Evolutionary conservation across 345 rosid genomes (phyloP), one percentile per base, ranked within the genome.

Genomic region (Geranium rotundifolium): DNA sequence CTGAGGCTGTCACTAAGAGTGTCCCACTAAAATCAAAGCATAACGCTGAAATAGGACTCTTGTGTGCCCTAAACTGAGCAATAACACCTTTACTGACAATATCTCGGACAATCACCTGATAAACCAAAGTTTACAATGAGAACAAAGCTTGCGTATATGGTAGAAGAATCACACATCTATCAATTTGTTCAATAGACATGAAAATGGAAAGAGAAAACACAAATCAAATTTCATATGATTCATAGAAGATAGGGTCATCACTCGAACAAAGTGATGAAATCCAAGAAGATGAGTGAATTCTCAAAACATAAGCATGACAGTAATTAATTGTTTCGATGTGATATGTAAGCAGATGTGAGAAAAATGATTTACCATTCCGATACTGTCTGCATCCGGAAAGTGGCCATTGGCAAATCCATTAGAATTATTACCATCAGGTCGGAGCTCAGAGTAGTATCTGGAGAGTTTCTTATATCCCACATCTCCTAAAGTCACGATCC

Each of bases 1-100:
- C 84, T 20, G 99, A 93, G 50, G 99, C 95, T 50, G 99, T 85
- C 65, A 93, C 97, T 67, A 93, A 75, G 66, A 93, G 87, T 46
- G 77, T 82, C 76, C 99, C 97, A 18, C 93, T 85, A 69, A 95
- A 91, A 82, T 89, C 90, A 80, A 93, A 93, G 78, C 90, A 78
- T 66, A 93, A 74, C 20, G 97, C 97, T 58, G 97, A 80, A 65
- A 93, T 88, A 46, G 90, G 96, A 74, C 90, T 90, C 74, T 74
- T 80, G 80, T 93, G 99, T 15, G 99, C 99, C 76, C 83, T 80
- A 66, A 89, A 93, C 85, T 90, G 97, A 17, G 90, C 65, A 41
- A 93, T 77, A 59, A 86, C 83, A 65, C 46, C 73, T 73, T 80
- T 87, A 72, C 87, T 81, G 60, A 80, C 82, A 58, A 84, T 76